Evolutionary conservation across 257 asterid genomes (phyloP).

Genomic region (Leptodermis oblonga): DNA sequence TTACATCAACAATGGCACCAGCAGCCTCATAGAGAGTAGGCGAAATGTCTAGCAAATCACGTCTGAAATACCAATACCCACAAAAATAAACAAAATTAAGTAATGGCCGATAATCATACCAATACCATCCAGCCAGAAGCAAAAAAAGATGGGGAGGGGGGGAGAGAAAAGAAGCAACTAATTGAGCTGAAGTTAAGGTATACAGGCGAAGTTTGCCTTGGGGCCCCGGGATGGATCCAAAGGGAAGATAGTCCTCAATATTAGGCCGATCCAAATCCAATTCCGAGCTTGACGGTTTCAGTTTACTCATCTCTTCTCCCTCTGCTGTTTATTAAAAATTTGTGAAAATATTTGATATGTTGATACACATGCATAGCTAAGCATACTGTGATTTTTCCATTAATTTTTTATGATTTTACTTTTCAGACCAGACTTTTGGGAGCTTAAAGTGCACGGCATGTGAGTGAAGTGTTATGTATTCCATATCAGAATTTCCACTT

Average conservation of each 20-base stretch:
- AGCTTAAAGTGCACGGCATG: too few species aligned
- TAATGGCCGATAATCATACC: not conserved
- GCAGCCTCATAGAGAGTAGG: conserved; percentile 96
- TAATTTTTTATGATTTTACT: too few species aligned
- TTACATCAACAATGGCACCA: conserved; percentile 93
- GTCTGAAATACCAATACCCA: conserved; percentile 37
- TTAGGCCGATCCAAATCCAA: conserved; percentile 92
- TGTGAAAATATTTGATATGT: too few species aligned
- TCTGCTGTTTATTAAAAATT: not conserved
- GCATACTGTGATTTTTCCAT: too few species aligned
- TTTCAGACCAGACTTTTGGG: too few species aligned
- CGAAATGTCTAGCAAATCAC: conserved; percentile 89
- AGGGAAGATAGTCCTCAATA: conserved; percentile 83
- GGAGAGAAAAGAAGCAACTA: not conserved
- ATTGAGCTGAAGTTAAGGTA: not conserved
- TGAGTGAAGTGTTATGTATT: too few species aligned
- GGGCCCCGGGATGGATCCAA: conserved; percentile 83
- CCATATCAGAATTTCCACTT: too few species aligned
- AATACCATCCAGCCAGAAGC: too few species aligned
- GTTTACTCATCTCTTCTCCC: conserved; percentile 22
- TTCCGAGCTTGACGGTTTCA: conserved; percentile 58
- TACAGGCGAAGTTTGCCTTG: conserved; percentile 78
- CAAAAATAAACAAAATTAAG: not conserved
- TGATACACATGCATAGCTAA: too few species aligned
- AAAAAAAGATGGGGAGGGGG: too few species aligned